These are phyloP conservation scores for Syncephalis plumigaleata DNA, from an alignment of 371 early-diverging fungal genomes.

Conservation along the genomic window DNA sequence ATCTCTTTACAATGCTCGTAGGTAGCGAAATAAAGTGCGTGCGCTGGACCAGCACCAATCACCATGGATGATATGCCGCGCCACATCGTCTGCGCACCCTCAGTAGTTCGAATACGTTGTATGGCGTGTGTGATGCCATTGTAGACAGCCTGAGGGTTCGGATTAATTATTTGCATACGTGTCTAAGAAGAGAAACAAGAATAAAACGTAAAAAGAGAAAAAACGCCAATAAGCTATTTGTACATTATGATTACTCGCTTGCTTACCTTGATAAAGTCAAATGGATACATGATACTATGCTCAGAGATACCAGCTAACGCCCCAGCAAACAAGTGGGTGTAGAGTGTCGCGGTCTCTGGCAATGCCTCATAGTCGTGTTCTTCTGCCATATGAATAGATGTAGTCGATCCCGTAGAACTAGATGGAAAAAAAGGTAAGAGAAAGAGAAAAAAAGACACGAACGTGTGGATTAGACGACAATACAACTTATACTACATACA, in stretches of 20 bases:
- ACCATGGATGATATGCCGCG: slow-evolving; percentile 83
- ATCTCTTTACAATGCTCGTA: slow-evolving; percentile 77
- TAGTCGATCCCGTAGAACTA: no score
- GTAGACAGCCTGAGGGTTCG: slow-evolving; percentile 36
- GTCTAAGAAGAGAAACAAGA: slow-evolving; percentile 37
- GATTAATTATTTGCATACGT: slow-evolving; percentile 67
- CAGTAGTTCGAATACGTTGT: slow-evolving; percentile 40
- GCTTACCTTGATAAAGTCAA: slow-evolving; percentile 83
- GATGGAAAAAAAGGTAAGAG: no score
- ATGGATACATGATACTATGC: slow-evolving; percentile 88
- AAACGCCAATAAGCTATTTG: slow-evolving; percentile 1
- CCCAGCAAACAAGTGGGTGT: slow-evolving; percentile 76
- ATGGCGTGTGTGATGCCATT: slow-evolving; percentile 37
- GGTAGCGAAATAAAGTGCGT: slow-evolving; percentile 88
- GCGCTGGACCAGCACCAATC: slow-evolving; percentile 89
- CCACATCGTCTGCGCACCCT: slow-evolving; percentile 67
- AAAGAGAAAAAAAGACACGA: no score
- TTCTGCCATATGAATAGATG: background rate
- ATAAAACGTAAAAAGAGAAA: slow-evolving; percentile 1
- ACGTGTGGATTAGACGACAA: no score
- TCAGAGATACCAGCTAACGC: slow-evolving; percentile 94
- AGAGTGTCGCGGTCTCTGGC: slow-evolving; percentile 54
- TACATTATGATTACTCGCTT: background rate
- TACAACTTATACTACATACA: no score
- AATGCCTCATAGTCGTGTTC: slow-evolving; percentile 72